These are phyloP conservation scores for Macrocybe gigantea DNA, from an alignment of 768 basidiomycete species.

Conservation along the genomic window DNA sequence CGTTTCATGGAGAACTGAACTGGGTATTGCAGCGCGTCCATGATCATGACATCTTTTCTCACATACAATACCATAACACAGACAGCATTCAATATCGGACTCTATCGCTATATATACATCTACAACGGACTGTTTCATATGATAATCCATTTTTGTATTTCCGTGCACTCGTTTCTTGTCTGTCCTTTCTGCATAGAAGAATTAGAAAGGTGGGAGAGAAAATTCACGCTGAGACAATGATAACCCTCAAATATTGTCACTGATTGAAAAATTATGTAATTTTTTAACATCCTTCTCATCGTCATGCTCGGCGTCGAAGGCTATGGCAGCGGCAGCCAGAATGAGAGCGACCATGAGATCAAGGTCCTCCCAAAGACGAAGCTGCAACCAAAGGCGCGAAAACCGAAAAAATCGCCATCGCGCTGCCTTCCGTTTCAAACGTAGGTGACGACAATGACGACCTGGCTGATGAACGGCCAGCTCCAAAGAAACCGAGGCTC, in stretches of 20 bases:
- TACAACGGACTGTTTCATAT: no score
- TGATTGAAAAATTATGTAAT: background rate
- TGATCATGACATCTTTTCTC: no score
- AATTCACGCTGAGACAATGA: background rate
- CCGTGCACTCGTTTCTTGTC: no score
- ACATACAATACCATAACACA: no score
- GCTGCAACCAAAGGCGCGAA: conserved; percentile 32
- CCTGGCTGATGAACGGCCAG: conserved; percentile 36
- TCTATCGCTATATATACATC: no score
- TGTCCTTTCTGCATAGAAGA: no score
- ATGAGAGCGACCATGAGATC: conserved; percentile 36
- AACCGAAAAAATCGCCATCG: conserved; percentile 57
- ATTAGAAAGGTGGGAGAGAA: background rate
- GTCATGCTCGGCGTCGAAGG: conserved; percentile 70
- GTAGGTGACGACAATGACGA: conserved; percentile 32
- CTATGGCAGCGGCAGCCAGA: conserved; percentile 71
- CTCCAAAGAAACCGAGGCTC: conserved; percentile 53
- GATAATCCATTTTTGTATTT: no score
- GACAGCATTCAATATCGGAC: no score
- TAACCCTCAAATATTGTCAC: no score
- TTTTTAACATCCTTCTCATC: background rate
- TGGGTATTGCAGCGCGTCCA: no score
- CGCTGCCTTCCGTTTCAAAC: conserved; percentile 39
- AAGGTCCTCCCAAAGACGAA: conserved; percentile 20
- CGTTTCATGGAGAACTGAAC: background rate